Evolutionary conservation across 768 basidiomycete genomes (phyloP), one percentile per base, ranked within the genome.

Genomic region (Boletus edulis): DNA sequence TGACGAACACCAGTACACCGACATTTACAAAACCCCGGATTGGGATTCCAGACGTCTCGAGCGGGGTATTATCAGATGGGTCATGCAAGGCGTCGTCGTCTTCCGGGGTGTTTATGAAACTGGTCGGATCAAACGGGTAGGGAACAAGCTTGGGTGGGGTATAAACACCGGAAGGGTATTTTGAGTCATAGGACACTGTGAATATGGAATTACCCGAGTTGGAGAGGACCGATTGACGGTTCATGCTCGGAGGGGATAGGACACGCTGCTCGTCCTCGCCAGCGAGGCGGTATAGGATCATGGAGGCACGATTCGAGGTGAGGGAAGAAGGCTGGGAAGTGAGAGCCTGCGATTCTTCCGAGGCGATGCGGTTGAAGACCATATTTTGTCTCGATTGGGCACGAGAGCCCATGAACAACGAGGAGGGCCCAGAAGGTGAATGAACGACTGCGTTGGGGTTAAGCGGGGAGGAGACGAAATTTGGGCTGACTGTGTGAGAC

Each of bases 31-130:
- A 49, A 3, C 86, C 85, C 34, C 85, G 81, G 49, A 66, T 60
- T 55, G 64, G 70, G 50, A 72, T 67, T 20, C 52, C 61, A 39
- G 55, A 69, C 1, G 56, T 62, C n/a, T 69, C 59, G 46, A 65
- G 55, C 9, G 65, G 50, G 15, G 61, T 69, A 29, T 76, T 64
- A 12, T 68, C 66, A 13, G 75, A 74, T 4, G 78, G 84, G 55
- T 88, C 84, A 64, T 94, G 89, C 35, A 94, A 68, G 20, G 81
- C 67, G 64, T 94, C 93, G 62, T 94, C 92, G 15, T 86, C 86
- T 65, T 89, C 87, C 1, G 75, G 72, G 0, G 75, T 79, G n/a
- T 78, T 77, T 55, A 77, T 69, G 62, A 89, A 87, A 17, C 73
- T 37, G 4, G 73, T 74, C 0, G 88, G 89, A 62, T 89, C 87